A percentile compares a stretch with the other conserved stretches of the same genome.
Conservation (phyloP, 208 protist genomes). For the Leishmania gerbilli region DNA sequence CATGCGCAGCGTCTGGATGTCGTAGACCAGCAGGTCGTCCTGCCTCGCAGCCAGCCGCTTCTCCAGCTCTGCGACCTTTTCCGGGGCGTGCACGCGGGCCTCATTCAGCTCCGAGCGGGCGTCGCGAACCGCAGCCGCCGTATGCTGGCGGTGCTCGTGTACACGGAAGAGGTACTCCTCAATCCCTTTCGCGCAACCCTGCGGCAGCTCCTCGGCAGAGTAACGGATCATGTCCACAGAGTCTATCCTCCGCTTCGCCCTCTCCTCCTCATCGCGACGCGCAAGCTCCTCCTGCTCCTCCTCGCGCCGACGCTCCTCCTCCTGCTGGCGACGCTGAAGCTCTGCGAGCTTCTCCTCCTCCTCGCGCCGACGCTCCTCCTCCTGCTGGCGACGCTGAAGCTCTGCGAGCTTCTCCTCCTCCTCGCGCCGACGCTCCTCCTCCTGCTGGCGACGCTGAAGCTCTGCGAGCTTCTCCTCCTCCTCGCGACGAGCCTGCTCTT, state of each 20-base stretch:
- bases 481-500: not conserved
- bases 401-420: not conserved
- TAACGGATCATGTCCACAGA: conserved; percentile 24
- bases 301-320: not conserved
- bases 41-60: conserved; percentile 14
- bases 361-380: conserved; percentile 5
- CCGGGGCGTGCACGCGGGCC: conserved; percentile 32
- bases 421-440: conserved; percentile 6
- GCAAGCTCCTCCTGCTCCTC: conserved; percentile 4
- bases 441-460: not conserved
- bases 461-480: not conserved
- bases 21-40: conserved; percentile 28
- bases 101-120: conserved; percentile 58
- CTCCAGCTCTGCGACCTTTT: conserved; percentile 24
- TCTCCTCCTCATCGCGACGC: conserved; percentile 8
- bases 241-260: conserved; percentile 21
- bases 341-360: conserved; percentile 3
- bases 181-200: conserved; percentile 31
- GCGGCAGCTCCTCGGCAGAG: conserved; percentile 26
- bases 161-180: conserved; percentile 43
- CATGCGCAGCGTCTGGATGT: conserved; percentile 25
- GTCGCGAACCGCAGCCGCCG: conserved; percentile 19
- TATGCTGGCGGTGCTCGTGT: conserved; percentile 26
- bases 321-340: conserved; percentile 1
- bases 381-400: not conserved